Conservation (phyloP, 1,139 yeast species). For the Taphrina deformans region DNA sequence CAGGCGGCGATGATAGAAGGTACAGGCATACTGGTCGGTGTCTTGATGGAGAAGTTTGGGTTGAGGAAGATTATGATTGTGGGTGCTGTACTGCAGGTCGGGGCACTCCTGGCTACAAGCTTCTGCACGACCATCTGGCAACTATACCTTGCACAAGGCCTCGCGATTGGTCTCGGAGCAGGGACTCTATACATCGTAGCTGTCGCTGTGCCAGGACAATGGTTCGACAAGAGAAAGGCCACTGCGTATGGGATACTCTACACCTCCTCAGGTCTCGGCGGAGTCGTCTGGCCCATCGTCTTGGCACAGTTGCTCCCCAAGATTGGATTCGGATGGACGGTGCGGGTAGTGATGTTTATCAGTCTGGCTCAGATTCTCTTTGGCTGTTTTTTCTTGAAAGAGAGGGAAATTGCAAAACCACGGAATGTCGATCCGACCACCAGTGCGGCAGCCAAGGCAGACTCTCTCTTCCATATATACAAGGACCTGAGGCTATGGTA, state of each 20-base stretch:
- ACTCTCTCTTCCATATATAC: conserved; percentile 40
- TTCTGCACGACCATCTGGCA: conserved; percentile 55
- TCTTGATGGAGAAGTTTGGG: conserved; percentile 55
- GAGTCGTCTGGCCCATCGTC: conserved; percentile 56
- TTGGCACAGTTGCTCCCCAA: conserved; percentile 46
- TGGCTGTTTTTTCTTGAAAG: conserved; percentile 46
- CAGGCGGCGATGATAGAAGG: conserved; percentile 58
- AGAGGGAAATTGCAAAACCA: conserved; percentile 45
- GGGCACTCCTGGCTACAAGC: conserved; percentile 58
- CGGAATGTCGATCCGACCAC: conserved; percentile 41
- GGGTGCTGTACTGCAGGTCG: conserved; percentile 55
- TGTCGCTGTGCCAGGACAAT: conserved; percentile 46
- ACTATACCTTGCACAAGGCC: conserved; percentile 58
- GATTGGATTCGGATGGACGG: conserved; percentile 58
- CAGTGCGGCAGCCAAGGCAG: conserved; percentile 38
- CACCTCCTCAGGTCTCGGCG: conserved; percentile 66
- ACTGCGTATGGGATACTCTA: conserved; percentile 60
- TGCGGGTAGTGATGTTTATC: conserved; percentile 52
- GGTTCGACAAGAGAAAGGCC: conserved; percentile 57
- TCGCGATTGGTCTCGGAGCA: conserved; percentile 56
- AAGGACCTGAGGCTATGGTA: conserved; percentile 43
- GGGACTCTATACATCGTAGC: conserved; percentile 46
- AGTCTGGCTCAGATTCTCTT: conserved; percentile 40
- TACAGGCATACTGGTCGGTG: conserved; percentile 61
- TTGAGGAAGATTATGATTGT: conserved; percentile 42